These are phyloP conservation scores for Citeromyces nyonsensis DNA, from an alignment of 805 yeast species.

Conservation along the genomic window DNA sequence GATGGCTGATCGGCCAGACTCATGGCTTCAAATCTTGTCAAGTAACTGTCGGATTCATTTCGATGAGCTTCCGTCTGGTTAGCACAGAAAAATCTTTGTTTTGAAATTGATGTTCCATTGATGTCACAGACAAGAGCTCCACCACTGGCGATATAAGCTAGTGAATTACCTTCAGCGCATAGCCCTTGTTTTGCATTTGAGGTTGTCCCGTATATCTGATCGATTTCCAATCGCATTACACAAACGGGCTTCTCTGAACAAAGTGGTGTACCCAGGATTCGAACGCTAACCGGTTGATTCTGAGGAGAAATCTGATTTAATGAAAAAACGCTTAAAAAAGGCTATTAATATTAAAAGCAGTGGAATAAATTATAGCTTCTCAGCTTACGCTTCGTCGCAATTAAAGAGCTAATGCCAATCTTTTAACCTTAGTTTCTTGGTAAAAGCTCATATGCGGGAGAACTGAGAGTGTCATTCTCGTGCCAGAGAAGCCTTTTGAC, in stretches of 20 bases:
- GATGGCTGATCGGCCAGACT: slow-evolving; percentile 9
- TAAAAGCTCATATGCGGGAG: no score
- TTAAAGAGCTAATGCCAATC: no score
- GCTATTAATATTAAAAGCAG: no score
- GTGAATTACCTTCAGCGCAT: slow-evolving; percentile 18
- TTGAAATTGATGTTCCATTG: slow-evolving; percentile 7
- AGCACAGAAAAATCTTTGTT: slow-evolving; percentile 39
- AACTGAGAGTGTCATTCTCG: no score
- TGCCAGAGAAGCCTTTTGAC: no score
- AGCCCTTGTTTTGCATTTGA: slow-evolving; percentile 24
- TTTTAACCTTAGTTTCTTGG: no score
- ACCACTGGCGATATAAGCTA: slow-evolving; percentile 44
- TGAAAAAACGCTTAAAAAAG: no score
- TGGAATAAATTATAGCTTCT: no score
- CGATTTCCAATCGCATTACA: not conserved
- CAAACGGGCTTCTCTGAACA: not conserved
- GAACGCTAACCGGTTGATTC: no score
- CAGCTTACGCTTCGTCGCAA: no score
- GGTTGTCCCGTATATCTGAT: slow-evolving; percentile 29
- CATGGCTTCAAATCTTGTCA: slow-evolving; percentile 2
- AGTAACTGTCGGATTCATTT: slow-evolving; percentile 13
- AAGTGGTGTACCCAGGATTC: no score
- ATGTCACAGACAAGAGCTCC: slow-evolving; percentile 37
- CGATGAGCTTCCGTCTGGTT: slow-evolving; percentile 9
- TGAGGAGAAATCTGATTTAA: no score